phyloP scores from a whole-genome alignment of 768 basidiomycete genomes.

The Russula lepida region DNA sequence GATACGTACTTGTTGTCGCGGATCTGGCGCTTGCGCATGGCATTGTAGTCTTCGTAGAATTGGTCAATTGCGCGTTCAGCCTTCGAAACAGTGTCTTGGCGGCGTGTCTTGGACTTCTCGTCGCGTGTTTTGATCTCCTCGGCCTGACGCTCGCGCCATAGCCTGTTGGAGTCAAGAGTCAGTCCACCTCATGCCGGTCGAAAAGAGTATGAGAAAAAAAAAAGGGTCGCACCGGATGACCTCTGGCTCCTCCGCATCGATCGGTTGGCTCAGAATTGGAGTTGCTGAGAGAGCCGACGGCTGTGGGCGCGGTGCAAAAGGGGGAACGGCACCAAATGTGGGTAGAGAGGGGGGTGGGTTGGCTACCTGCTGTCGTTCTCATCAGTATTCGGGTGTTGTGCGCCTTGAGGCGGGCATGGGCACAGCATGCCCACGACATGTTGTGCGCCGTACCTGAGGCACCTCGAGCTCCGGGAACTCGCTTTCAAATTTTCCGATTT shows the following conservation, averaged over 20 bases:
- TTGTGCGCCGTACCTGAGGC: conserved; percentile 29
- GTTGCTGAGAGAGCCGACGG: conserved; percentile 62
- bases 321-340: conserved; percentile 40
- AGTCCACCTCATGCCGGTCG: background rate
- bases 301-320: conserved; percentile 74
- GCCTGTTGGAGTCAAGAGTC: conserved; percentile 35
- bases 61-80: conserved; percentile 85
- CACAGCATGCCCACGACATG: background rate
- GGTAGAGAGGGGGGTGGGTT: conserved; percentile 25
- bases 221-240: conserved; percentile 59
- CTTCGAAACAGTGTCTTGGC: conserved; percentile 74
- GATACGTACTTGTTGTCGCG: conserved; percentile 85
- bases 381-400: conserved; percentile 15
- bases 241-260: conserved; percentile 76
- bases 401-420: background rate
- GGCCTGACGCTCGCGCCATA: conserved; percentile 83
- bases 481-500: conserved; percentile 72
- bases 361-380: conserved; percentile 13
- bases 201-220: background rate
- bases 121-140: conserved; percentile 79
- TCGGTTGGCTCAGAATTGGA: conserved; percentile 59
- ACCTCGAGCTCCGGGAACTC: conserved; percentile 77
- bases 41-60: conserved; percentile 82
- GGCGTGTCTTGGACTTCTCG: conserved; percentile 63
- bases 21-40: conserved; percentile 85